Base-by-base conservation (phyloP, 345 rosid genomes). In the Mangifera indica region DNA sequence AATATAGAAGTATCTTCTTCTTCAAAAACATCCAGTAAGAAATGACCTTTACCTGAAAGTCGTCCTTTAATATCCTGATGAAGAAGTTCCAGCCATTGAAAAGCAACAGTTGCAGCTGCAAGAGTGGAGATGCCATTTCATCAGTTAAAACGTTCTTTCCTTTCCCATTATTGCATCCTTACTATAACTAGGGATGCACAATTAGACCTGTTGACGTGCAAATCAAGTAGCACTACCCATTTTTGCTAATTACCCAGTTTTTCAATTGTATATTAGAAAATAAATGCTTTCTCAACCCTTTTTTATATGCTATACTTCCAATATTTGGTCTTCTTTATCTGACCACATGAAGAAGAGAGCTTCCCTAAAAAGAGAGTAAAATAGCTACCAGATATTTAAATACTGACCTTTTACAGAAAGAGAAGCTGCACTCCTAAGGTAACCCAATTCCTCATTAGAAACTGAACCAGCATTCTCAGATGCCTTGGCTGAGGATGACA, bases 21-120 rank as follows among this genome's bases (percentile, higher is more conserved):
- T 53, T 46, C 17, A 56, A 58, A 26, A 52, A 10, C 10, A 13
- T 46, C 52, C 32, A 68, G 15, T 40, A 49, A 54, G 24, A 34
- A 42, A 54, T 58, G 56, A 73, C 57, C 10, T 70, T 12, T 78
- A 93, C 99, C 99, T 73, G 92, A 81, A 68, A 96, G 88, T 22
- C 98, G 92, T 69, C 97, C 97, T 70, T 81, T 91, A 61, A 93
- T 84, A 85, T 95, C 97, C 81, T 95, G 99, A 69, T 89, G 87
- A 76, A 95, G 91, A 79, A 91, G 91, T 21, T 92, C 94, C 84
- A 95, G 72, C 99, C 99, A 95, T 71, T 92, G 97, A 34, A 97
- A 86, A 71, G 98, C 96, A 66, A 92, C 89, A 25, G 81, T 85
- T 46, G 99, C 99, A 83, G 96, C 98, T 93, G 90, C 66, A 85